These are phyloP conservation scores for Xylaria sp. DNA, from an alignment of 2,329 filamentous ascomycete species.

Conservation along the genomic window DNA sequence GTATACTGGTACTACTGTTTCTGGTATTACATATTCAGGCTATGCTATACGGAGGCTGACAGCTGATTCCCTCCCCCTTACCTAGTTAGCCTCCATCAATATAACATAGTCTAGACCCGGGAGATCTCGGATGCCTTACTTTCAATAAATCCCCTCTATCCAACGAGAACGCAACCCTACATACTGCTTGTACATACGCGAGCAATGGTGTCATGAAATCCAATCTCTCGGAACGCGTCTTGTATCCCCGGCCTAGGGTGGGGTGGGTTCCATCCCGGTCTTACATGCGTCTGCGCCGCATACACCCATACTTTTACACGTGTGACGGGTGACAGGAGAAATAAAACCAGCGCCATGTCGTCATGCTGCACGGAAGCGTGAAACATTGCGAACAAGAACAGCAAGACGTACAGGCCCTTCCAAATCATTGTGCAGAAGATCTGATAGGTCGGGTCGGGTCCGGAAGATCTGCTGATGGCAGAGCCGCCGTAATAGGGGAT, in stretches of 20 bases:
- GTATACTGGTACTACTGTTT: not conserved
- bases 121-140: not conserved
- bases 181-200: not conserved
- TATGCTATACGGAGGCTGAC: constrained; percentile 23
- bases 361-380: constrained; percentile 7
- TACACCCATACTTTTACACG: constrained; percentile 18
- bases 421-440: not conserved
- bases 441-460: not conserved
- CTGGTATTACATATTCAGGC: not conserved
- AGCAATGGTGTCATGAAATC: constrained; percentile 8
- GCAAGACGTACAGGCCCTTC: not conserved
- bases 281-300: constrained; percentile 28
- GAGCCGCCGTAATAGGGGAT: not conserved
- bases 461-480: not conserved
- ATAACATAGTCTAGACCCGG: not conserved
- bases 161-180: not conserved
- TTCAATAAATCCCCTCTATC: not conserved
- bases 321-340: constrained; percentile 2
- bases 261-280: constrained; percentile 30
- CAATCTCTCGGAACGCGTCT: constrained; percentile 29
- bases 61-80: not conserved
- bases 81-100: not conserved
- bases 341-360: not conserved
- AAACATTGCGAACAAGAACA: not conserved
- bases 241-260: not conserved